Conservation (phyloP, 768 basidiomycete genomes). For the Royoungia palumana region DNA sequence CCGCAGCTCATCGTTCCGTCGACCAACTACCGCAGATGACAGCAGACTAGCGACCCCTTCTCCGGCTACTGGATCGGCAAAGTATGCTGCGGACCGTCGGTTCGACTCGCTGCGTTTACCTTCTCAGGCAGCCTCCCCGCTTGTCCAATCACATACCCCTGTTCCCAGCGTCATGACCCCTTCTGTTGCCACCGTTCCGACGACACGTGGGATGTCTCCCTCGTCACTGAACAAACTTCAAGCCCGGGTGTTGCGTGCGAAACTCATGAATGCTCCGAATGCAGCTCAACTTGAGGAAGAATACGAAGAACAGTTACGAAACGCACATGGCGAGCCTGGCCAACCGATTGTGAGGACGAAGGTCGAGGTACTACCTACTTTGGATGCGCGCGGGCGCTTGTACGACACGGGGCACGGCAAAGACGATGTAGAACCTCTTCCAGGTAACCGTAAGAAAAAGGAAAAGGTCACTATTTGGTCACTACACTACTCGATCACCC, state of each 20-base stretch:
- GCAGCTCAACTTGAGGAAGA: constrained; percentile 77
- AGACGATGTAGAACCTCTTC: constrained; percentile 46
- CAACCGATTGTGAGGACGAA: constrained; percentile 46
- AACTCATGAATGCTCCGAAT: constrained; percentile 76
- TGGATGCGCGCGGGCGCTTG: constrained; percentile 78
- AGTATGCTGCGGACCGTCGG: constrained; percentile 45
- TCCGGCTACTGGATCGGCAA: constrained; percentile 24
- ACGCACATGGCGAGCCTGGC: constrained; percentile 43
- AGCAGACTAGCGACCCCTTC: constrained; percentile 61
- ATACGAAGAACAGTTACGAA: constrained; percentile 71
- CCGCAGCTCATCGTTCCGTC: constrained; percentile 83
- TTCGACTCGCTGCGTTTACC: constrained; percentile 61
- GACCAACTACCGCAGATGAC: constrained; percentile 63
- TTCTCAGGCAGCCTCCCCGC: constrained; percentile 57
- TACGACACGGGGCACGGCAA: constrained; percentile 90
- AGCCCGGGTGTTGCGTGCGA: constrained; percentile 89
- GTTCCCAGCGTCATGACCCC: constrained; percentile 92
- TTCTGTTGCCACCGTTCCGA: constrained; percentile 33
- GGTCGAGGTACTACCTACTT: constrained; percentile 83
- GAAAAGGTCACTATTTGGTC: constrained; percentile 43
- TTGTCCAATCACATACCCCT: constrained; percentile 69
- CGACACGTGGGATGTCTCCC: constrained; percentile 55
- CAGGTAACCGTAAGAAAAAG: constrained; percentile 79
- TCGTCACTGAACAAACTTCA: constrained; percentile 89
- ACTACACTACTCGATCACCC: not conserved